Conservation (phyloP, 2,329 filamentous ascomycete species). For the Dactylellina drechsleri region DNA sequence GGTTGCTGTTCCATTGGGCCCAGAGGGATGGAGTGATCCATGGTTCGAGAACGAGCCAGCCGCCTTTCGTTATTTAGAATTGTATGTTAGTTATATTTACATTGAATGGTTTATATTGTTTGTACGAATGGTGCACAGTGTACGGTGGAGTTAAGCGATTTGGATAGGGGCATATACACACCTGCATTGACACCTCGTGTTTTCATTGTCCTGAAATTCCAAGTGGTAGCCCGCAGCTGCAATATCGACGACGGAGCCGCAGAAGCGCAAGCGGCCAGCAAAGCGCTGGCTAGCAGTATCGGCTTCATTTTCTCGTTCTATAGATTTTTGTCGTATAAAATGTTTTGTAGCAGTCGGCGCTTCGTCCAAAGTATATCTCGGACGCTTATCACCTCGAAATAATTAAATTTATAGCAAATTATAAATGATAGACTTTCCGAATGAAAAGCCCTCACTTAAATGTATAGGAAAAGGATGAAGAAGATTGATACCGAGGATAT, state of each 20-base stretch:
- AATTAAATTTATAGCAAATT: too few relatives aligned
- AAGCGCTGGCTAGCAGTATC: slow-evolving; percentile 24
- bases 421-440: too few relatives aligned
- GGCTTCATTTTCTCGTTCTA: slow-evolving; percentile 20
- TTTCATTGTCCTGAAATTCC: slow-evolving; percentile 66
- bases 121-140: not conserved
- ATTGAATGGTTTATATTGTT: not conserved
- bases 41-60: slow-evolving; percentile 61
- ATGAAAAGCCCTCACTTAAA: too few relatives aligned
- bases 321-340: too few relatives aligned
- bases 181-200: slow-evolving; percentile 62
- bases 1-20: slow-evolving; percentile 59
- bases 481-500: not conserved
- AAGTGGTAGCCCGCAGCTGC: slow-evolving; percentile 59
- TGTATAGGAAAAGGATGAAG: too few relatives aligned
- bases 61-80: slow-evolving; percentile 56
- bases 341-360: too few relatives aligned
- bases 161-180: slow-evolving; percentile 1
- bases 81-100: not conserved
- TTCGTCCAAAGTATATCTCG: too few relatives aligned
- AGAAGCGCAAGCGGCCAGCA: slow-evolving; percentile 38
- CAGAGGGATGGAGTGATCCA: slow-evolving; percentile 72
- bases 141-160: not conserved
- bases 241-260: slow-evolving; percentile 23
- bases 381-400: too few relatives aligned